Base-by-base conservation (phyloP, 768 basidiomycete species). In the Crassisporium funariophilum region DNA sequence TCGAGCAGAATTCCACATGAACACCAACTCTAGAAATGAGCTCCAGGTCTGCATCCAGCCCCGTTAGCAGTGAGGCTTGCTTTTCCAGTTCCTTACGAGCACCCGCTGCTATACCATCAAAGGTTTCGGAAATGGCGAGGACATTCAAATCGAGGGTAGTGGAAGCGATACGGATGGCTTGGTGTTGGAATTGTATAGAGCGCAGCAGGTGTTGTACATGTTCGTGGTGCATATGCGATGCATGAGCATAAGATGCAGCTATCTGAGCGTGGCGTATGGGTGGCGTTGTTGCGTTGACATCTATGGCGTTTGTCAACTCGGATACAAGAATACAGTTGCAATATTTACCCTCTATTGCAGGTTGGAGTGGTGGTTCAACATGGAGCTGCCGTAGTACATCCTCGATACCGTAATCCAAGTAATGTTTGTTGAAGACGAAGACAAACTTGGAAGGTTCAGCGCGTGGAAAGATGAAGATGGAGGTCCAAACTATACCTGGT, bases 371-470 rank as follows among this genome's bases (percentile, higher is more conserved):
- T 2, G 87, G 72, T 35, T 83, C 77, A 13, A 82, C 70, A 12
- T 67, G 74, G n/a, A 92, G 75, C 33, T 80, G 75, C n/a, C 65
- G 72, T 12, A 91, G 63, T 19, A 88, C 83, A 34, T 85, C 77
- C 2, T 84, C 79, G 21, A 86, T 45, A 40, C 86, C 82, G 35
- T 81, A 72, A 52, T 89, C 88, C 27, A 93, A 76, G 57, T 86
- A 88, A 57, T 79, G 72, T 58, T 89, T 90, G 68, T 91, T 92
- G 68, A 88, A 93, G 4, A 92, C 86, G 57, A 81, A 92, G 50
- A 93, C 85, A 5, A 81, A 75, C 90, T 72, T 43, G 45, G 36
- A 24, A 22, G 17, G 19, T 7, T 47, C n/a, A 45, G 42, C 43
- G 13, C 23, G 15, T 38, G 11, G 38, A 20, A 45, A 23, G 35